A percentile compares a stretch with the other conserved stretches of the same genome.
These are phyloP conservation scores for Colletotrichum abscissum DNA, from an alignment of 2,329 filamentous ascomycete species.

Conservation along the genomic window DNA sequence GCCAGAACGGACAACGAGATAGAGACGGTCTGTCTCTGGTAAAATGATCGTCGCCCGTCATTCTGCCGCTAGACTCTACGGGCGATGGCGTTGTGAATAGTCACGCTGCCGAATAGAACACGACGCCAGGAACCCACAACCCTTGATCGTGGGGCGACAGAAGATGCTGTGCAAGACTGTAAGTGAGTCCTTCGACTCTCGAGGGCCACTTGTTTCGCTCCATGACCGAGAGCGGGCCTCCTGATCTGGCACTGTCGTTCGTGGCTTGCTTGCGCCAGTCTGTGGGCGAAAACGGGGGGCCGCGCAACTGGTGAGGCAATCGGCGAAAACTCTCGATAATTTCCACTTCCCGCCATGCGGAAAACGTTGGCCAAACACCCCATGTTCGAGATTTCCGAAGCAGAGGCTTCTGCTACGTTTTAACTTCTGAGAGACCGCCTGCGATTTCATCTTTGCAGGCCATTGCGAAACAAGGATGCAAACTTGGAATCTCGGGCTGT, in stretches of 20 bases:
- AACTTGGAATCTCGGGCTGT: background rate
- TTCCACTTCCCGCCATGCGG: conserved; percentile 8
- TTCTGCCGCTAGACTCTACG: conserved; percentile 13
- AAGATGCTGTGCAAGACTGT: conserved; percentile 4
- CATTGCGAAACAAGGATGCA: background rate
- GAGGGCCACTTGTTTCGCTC: background rate
- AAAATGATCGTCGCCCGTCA: conserved; percentile 15
- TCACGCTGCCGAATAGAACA: conserved; percentile 1
- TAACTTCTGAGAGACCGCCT: background rate
- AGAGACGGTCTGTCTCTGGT: conserved; percentile 20
- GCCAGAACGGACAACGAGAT: conserved; percentile 14
- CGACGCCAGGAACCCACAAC: conserved; percentile 22
- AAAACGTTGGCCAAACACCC: conserved; percentile 24
- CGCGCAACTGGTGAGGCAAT: conserved; percentile 14
- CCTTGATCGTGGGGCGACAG: conserved; percentile 22
- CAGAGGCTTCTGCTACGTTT: background rate
- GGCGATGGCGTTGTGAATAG: conserved; percentile 18
- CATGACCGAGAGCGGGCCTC: conserved; percentile 15
- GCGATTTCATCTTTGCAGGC: background rate
- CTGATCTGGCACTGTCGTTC: conserved; percentile 15
- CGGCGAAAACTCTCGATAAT: conserved; percentile 18
- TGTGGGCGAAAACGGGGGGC: background rate
- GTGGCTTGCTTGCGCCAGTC: conserved; percentile 24
- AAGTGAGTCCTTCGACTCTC: background rate
- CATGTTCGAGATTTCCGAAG: background rate